Evolutionary conservation across 108 stramenopile species (phyloP), one percentile per base, ranked within the genome.

Genomic region (Conticribra guillardii): DNA sequence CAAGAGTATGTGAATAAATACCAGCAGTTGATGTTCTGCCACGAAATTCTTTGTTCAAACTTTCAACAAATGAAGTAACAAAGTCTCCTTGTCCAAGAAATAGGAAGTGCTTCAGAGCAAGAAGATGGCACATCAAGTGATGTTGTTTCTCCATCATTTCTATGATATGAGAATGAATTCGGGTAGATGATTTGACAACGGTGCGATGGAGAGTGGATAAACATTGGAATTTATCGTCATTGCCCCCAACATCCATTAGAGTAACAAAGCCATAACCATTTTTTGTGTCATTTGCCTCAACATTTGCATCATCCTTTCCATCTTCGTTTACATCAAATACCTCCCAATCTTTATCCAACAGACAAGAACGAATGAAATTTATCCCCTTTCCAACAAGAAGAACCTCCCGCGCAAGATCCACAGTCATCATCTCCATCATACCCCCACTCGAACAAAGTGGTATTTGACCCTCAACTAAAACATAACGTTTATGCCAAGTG

Each of bases 41-140:
- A 41, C 82, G 78, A 74, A 87, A 91, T 67, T 91, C 93, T 8
- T 74, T 24, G 62, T 85, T 67, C 29, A 94, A 60, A 7, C 93
- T 88, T 58, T 97, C 94, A 67, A 98, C 90, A 24, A 99, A 84
- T 2, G 88, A 80, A 23, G 88, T 85, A 60, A 96, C 92, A 60
- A 98, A 96, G 70, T 99, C 98, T 11, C 98, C 99, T 81, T 97
- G 98, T 22, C 96, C 97, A 15, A 98, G 84, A 33, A 98, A 85
- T 24, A 99, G 58, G 66, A 98, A 98, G 64, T 90, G 90, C 71
- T 98, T 98, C 31, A 98, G 74, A 3, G 95, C 97, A 22, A 75
- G 74, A n/a, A 98, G 77, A 71, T 99, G 99, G 14, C 80, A 31
- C 67, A 86, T 70, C 55, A 98, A 76, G 65, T 91, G 82, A 80